These are phyloP conservation scores for Paraleonurus japonicus DNA, from an alignment of 257 asterid genomes.

Conservation along the genomic window DNA sequence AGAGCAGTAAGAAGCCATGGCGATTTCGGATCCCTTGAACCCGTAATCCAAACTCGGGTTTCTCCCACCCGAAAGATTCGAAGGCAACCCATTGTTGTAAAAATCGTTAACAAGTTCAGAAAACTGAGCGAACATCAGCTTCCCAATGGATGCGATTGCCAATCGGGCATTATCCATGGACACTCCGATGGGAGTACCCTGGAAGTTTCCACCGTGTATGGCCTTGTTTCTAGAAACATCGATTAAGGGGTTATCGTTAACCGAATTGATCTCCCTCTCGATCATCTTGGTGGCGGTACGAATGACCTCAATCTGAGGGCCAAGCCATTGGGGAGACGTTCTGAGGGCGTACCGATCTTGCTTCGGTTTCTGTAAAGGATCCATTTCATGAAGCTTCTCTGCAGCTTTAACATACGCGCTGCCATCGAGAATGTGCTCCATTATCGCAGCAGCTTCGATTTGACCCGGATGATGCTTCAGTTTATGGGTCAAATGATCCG, in stretches of 20 bases:
- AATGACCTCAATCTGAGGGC: slow-evolving; percentile 55
- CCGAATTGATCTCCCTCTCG: slow-evolving; percentile 57
- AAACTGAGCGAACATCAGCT: slow-evolving; percentile 53
- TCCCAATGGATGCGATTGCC: slow-evolving; percentile 47
- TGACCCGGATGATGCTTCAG: slow-evolving; percentile 61
- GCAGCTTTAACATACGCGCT: slow-evolving; percentile 51
- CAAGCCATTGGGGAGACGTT: slow-evolving; percentile 62
- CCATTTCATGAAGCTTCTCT: slow-evolving; percentile 44
- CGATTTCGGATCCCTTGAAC: slow-evolving; percentile 51
- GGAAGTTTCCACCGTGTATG: slow-evolving; percentile 59
- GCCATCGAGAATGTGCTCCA: slow-evolving; percentile 59
- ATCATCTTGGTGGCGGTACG: slow-evolving; percentile 51
- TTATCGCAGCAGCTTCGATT: slow-evolving; percentile 60
- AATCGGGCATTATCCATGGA: slow-evolving; percentile 54
- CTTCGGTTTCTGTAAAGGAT: slow-evolving; percentile 53
- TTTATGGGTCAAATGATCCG: slow-evolving; percentile 55
- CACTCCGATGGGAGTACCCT: slow-evolving; percentile 54
- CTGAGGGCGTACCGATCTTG: slow-evolving; percentile 54
- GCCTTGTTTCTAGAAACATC: slow-evolving; percentile 61
- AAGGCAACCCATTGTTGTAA: slow-evolving; percentile 57
- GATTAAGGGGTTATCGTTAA: slow-evolving; percentile 56
- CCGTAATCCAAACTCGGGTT: slow-evolving; percentile 63
- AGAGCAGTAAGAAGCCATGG: slow-evolving; percentile 56
- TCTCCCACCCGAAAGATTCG: slow-evolving; percentile 57
- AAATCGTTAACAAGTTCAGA: slow-evolving; percentile 57